Base-by-base conservation (phyloP, 176 grass and related monocot species). In the Oryza coarctata region DNA sequence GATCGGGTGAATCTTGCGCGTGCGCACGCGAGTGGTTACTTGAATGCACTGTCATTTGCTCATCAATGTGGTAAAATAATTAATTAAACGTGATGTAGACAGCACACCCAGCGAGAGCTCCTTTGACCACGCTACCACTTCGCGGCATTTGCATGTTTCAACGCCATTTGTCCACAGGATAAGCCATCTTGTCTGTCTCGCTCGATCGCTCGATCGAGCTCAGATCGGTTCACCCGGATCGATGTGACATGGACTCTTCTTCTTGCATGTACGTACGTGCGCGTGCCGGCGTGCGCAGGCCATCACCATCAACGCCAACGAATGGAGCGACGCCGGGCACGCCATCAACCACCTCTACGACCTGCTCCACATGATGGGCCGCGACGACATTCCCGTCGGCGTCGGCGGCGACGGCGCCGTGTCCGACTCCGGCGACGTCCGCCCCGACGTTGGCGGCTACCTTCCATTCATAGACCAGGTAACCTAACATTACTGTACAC, bases 251-350 rank as follows among this genome's bases (percentile, higher is more conserved):
- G 52, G 18, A 3, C 52, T 20, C 17, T 52, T 7, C 20, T 55
- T 55, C 32, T 4, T 55, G 50, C 50, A 55, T 22, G 50, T 55
- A 8, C 3, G 4, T 8, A 6, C 47, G 47, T 60, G 55, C 55
- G 50, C 50, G 55, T 4, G 32, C 32, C 32, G 32, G 32, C 32
- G 32, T 25, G n/a, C 55, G 63, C 74, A 97, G 94, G 92, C 82
- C 35, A 78, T 97, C 38, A 97, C 89, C 43, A 81, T 97, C 65
- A 97, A 71, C 74, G 89, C 85, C 20, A 97, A 97, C 80, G 64
- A 81, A 74, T 97, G 94, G 94, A 80, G 65, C 63, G 85, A 97
- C 73, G 94, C 92, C 50, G 94, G 92, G n/a, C 94, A 97, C 87
- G 87, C 85, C 62, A 83, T 92, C 43, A 83, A 97, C 86, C 90